A percentile compares a stretch with the other conserved stretches of the same genome.
Evolutionary conservation across 176 grass and related monocot species (phyloP).

Genomic region (Cymbopogon citratus): DNA sequence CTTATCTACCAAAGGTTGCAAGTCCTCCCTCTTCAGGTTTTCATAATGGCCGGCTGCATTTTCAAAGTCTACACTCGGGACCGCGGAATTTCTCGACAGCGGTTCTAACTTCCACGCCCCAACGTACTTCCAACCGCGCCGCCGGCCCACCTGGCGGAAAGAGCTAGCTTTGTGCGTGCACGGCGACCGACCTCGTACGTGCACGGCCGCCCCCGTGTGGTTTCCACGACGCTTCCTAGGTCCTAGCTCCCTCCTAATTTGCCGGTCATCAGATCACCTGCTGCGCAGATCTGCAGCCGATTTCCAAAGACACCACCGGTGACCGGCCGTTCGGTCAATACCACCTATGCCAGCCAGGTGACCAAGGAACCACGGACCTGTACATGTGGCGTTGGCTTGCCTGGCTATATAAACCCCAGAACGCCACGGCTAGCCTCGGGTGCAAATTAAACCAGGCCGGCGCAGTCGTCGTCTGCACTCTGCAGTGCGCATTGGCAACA

Average conservation of each 20-base stretch:
- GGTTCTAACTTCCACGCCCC: conserved; percentile 14
- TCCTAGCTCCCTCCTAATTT: not conserved
- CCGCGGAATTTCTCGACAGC: not conserved
- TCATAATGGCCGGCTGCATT: not conserved
- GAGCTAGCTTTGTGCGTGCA: not conserved
- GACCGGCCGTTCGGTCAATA: not conserved
- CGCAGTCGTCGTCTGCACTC: not conserved
- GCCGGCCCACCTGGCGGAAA: not conserved
- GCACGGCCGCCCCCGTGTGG: not conserved
- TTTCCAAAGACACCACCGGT: not conserved
- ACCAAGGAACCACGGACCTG: not conserved
- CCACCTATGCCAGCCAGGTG: not conserved
- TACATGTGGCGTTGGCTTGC: no score
- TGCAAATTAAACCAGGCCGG: not conserved
- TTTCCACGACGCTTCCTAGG: conserved; percentile 39
- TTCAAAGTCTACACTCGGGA: not conserved
- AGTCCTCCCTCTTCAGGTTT: no score
- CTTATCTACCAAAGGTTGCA: no score
- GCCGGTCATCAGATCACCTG: not conserved
- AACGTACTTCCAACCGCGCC: not conserved
- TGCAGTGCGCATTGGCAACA: no score
- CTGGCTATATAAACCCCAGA: not conserved
- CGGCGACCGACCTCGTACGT: conserved; percentile 16
- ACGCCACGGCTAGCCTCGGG: not conserved
- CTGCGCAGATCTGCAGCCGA: not conserved